Conservation (phyloP, 1,284 basidiomycete species). For the Coriolopsis trogii region DNA sequence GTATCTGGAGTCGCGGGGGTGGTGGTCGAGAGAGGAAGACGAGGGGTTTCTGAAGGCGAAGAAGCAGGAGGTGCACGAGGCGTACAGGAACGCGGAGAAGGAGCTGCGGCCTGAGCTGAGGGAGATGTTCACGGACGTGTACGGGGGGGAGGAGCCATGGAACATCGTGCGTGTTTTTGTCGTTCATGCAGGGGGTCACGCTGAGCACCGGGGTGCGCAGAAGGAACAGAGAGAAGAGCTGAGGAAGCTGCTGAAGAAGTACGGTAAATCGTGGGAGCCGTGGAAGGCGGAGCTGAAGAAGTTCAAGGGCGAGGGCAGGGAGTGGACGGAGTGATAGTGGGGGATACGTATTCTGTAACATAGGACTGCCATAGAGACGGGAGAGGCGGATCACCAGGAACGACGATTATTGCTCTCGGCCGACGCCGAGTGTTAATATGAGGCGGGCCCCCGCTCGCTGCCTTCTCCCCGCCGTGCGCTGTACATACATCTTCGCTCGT, state of each 20-base stretch:
- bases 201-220: slow-evolving; percentile 49
- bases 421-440: no score
- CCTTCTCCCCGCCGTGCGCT: no score
- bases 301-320: slow-evolving; percentile 80
- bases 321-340: slow-evolving; percentile 45
- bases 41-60: slow-evolving; percentile 73
- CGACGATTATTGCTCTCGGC: neutral
- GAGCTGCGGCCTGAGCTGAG: slow-evolving; percentile 71
- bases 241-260: slow-evolving; percentile 75
- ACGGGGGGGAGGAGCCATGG: slow-evolving; percentile 84
- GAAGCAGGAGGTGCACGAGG: slow-evolving; percentile 74
- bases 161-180: slow-evolving; percentile 69
- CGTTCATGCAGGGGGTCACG: no score
- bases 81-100: slow-evolving; percentile 80
- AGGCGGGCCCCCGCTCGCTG: no score
- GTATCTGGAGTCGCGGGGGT: slow-evolving; percentile 82
- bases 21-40: slow-evolving; percentile 86
- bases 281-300: slow-evolving; percentile 83
- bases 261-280: slow-evolving; percentile 81
- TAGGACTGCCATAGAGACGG: slow-evolving; percentile 1
- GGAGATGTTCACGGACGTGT: slow-evolving; percentile 88
- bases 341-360: no score
- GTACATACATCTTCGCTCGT: slow-evolving; percentile 8
- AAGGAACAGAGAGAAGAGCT: slow-evolving; percentile 86
- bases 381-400: neutral